phyloP scores from a whole-genome alignment of 2,329 filamentous ascomycete species.

The Aspergillus brasiliensis region DNA sequence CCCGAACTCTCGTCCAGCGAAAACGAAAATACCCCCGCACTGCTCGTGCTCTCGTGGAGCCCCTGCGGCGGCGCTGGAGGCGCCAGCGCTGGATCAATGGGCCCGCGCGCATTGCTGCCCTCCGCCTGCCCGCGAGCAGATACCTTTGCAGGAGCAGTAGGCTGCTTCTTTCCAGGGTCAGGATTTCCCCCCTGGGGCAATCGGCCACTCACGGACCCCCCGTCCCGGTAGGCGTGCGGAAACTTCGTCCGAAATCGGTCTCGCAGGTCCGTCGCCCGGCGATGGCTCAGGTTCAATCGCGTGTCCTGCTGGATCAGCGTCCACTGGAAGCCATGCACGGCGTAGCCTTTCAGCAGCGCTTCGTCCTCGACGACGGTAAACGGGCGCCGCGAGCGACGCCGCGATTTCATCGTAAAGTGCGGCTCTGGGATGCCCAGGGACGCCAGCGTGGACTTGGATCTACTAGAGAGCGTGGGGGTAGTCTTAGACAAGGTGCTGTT shows the following conservation, averaged over 20 bases:
- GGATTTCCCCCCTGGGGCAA: no score
- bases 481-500: conserved; percentile 24
- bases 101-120: conserved; percentile 9
- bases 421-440: conserved; percentile 53
- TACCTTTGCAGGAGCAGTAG: background rate
- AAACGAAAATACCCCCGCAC: conserved; percentile 29
- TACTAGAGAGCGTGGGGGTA: conserved; percentile 33
- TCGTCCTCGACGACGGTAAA: conserved; percentile 62
- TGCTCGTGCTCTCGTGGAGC: conserved; percentile 25
- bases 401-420: conserved; percentile 48
- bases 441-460: conserved; percentile 35
- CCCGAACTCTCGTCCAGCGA: conserved; percentile 35
- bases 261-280: conserved; percentile 61
- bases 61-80: conserved; percentile 35
- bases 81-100: conserved; percentile 35
- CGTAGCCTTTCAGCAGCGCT: conserved; percentile 60
- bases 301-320: conserved; percentile 60
- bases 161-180: conserved; percentile 20
- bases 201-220: conserved; percentile 43
- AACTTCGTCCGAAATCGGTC: conserved; percentile 64
- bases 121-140: background rate
- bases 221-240: conserved; percentile 57
- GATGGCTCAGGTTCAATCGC: conserved; percentile 53
- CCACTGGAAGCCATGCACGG: conserved; percentile 62
- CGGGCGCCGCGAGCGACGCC: conserved; percentile 55